Evolutionary conservation across 805 yeast genomes (phyloP), one percentile per base, ranked within the genome.

Genomic region (Suhomyces prunicola): DNA sequence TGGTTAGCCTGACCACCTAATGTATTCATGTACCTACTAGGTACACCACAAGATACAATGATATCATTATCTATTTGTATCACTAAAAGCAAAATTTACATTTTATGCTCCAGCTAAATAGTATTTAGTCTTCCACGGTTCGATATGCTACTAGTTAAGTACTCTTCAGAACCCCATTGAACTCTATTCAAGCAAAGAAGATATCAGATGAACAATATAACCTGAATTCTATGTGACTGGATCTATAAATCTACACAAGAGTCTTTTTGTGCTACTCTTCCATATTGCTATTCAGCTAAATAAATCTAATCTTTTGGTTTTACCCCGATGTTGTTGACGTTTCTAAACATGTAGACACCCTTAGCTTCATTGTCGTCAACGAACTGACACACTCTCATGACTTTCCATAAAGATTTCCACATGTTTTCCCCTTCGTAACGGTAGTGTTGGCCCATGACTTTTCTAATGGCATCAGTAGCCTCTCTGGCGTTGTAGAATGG

Each of bases 401-500:
- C 69, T 62, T 83, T 83, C 79, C 88, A 90, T 62, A 81, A 78
- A 42, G 85, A 73, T 50, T 69, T 66, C 84, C 88, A 83, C 90
- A 90, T 86, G 77, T 81, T 87, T 70, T 88, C 89, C 59, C 78
- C 85, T 51, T 79, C 73, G 63, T 80, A 72, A 56, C 77, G 79
- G 76, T 89, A 90, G 71, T 87, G 90, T 59, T 81, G 79, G 62
- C 96, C 96, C 94, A 89, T 86, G 55, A 87, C 93, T 70, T 85
- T 83, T 74, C 85, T 83, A 71, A 89, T 85, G 51, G 88, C 93
- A 56, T 74, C 90, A 54, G 90, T 79, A 47, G 88, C 94, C 64
- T 82, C 83, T 69, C 93, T 80, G n/a, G 86, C 96, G 62, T 88
- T 86, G 79, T 89, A 89, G 76, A 90, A 90, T 47, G 96, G 96